A percentile compares a stretch with the other conserved stretches of the same genome.
phyloP scores from a whole-genome alignment of 139 green algal species.

The Desmodesmus armatus region DNA sequence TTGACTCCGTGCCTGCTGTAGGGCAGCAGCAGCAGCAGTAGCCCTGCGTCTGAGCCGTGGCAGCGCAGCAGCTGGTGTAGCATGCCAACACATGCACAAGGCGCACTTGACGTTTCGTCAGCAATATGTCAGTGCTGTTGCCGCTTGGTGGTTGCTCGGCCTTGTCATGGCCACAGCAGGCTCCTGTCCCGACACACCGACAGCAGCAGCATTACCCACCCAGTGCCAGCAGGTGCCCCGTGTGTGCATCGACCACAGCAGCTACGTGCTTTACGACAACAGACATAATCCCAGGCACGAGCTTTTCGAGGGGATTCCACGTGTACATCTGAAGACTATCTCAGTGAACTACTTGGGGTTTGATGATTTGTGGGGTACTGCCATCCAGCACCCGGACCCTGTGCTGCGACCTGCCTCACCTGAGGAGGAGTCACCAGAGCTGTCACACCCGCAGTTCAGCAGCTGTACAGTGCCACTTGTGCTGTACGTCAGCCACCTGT shows the following conservation, averaged over 20 bases:
- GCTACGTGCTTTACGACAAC: constrained; percentile 41
- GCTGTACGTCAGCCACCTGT: constrained; percentile 17
- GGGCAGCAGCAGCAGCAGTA: no score
- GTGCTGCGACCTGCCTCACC: constrained; percentile 28
- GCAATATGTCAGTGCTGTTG: no score
- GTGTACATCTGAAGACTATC: constrained; percentile 4
- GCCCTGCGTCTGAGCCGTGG: no score
- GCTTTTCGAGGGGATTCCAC: constrained; percentile 6
- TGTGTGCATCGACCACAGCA: constrained; percentile 41
- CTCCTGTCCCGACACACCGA: background rate
- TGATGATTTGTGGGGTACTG: constrained; percentile 33
- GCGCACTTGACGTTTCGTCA: no score
- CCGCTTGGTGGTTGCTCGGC: constrained; percentile 16
- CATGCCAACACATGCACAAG: no score
- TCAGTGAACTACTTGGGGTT: constrained; percentile 23
- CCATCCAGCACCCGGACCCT: constrained; percentile 14
- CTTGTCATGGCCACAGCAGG: background rate
- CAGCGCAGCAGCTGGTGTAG: background rate
- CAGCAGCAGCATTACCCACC: background rate
- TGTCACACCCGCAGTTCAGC: constrained; percentile 35
- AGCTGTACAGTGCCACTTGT: constrained; percentile 35
- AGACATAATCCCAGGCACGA: constrained; percentile 42
- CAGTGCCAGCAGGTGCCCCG: constrained; percentile 28
- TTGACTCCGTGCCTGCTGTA: no score
- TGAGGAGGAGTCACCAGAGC: constrained; percentile 40